Evolutionary conservation across 331 rosid species (phyloP).

Genomic region (Phaseolus coccineus): DNA sequence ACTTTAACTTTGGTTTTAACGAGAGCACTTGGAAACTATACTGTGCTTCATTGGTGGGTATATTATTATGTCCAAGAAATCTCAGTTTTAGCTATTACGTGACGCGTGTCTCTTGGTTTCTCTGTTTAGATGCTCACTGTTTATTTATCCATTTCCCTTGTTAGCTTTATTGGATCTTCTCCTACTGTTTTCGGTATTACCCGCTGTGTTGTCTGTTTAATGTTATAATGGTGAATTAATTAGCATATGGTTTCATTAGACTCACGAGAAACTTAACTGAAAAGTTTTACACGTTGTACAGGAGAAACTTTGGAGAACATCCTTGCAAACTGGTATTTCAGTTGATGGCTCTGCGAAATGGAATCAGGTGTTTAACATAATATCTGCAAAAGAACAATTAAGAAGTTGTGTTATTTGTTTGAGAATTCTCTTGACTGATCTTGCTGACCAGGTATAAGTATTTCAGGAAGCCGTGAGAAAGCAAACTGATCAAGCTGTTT

Average conservation of each 20-base stretch:
- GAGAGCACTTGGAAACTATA: constrained; percentile 78
- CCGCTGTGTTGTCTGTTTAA: constrained; percentile 26
- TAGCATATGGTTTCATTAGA: constrained; percentile 35
- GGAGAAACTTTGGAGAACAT: constrained; percentile 51
- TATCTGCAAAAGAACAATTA: constrained; percentile 25
- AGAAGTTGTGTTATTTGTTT: constrained; percentile 30
- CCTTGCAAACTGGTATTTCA: constrained; percentile 43
- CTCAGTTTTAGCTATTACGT: constrained; percentile 16
- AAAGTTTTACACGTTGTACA: constrained; percentile 42
- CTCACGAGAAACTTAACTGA: constrained; percentile 24
- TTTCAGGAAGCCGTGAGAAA: constrained; percentile 53
- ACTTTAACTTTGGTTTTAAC: constrained; percentile 73
- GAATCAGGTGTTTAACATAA: constrained; percentile 47
- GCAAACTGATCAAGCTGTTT: constrained; percentile 48
- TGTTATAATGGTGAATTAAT: constrained; percentile 29
- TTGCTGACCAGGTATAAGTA: constrained; percentile 33
- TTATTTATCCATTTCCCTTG: constrained; percentile 27
- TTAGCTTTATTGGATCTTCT: constrained; percentile 32
- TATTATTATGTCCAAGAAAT: constrained; percentile 28
- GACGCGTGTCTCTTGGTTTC: constrained; percentile 29
- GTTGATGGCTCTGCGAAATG: constrained; percentile 42
- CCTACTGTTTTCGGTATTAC: constrained; percentile 23
- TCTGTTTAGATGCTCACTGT: constrained; percentile 31
- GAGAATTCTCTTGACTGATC: constrained; percentile 37
- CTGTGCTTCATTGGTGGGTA: constrained; percentile 67